Evolutionary conservation across 495 filamentous ascomycete species (phyloP).

Genomic region (Penicillium lagena): DNA sequence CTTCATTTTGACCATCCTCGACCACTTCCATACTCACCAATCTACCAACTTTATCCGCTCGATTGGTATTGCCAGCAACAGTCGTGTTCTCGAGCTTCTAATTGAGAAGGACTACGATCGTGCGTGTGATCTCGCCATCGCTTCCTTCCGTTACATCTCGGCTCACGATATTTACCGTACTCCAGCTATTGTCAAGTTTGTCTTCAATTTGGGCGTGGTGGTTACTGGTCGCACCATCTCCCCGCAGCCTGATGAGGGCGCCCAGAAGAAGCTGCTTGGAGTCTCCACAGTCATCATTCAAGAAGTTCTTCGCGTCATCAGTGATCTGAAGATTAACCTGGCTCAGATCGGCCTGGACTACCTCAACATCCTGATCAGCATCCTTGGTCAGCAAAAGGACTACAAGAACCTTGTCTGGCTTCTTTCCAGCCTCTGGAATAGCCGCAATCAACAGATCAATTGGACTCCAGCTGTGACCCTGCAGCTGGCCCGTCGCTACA

Average conservation of each 20-base stretch:
- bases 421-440: constrained; percentile 26
- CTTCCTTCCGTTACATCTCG: not conserved
- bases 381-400: constrained; percentile 31
- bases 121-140: constrained; percentile 24
- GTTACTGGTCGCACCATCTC: too few species aligned
- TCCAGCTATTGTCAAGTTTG: too few species aligned
- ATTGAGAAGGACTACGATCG: constrained; percentile 15
- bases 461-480: constrained; percentile 15
- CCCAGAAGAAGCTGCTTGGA: too few species aligned
- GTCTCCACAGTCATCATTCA: too few species aligned
- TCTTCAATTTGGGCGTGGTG: too few species aligned
- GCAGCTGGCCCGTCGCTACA: constrained; percentile 30
- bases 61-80: constrained; percentile 28
- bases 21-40: constrained; percentile 24
- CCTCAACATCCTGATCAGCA: constrained; percentile 27
- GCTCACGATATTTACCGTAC: too few species aligned
- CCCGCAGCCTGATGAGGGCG: too few species aligned
- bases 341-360: constrained; percentile 21
- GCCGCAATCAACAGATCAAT: constrained; percentile 15
- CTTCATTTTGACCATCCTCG: constrained; percentile 1
- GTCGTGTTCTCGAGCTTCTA: constrained; percentile 22
- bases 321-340: not conserved
- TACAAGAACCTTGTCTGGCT: constrained; percentile 33
- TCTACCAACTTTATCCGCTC: constrained; percentile 31
- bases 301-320: too few species aligned